These are phyloP conservation scores for Alternaria rosae DNA, from an alignment of 2,329 filamentous ascomycete genomes.

Conservation along the genomic window DNA sequence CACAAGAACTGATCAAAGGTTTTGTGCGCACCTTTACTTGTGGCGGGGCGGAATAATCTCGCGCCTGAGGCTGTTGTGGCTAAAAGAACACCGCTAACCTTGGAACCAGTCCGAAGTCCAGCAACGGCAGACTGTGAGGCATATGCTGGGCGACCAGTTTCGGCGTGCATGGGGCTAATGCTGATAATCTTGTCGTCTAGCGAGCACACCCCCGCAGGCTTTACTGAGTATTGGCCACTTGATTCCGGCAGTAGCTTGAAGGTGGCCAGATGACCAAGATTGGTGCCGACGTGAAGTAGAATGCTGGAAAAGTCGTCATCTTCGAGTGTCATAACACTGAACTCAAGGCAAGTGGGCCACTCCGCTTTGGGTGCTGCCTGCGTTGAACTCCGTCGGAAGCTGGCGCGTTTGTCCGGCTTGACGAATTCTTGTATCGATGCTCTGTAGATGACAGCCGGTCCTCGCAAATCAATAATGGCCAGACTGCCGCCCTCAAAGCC, in stretches of 20 bases:
- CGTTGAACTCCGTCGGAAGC: slow-evolving; percentile 67
- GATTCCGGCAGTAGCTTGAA: slow-evolving; percentile 85
- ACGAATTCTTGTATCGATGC: slow-evolving; percentile 75
- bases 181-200: slow-evolving; percentile 75
- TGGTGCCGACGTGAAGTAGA: slow-evolving; percentile 89
- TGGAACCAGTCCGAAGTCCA: slow-evolving; percentile 74
- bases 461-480: slow-evolving; percentile 85
- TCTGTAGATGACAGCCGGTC: slow-evolving; percentile 82
- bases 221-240: slow-evolving; percentile 73
- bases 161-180: slow-evolving; percentile 79
- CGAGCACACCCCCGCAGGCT: slow-evolving; percentile 71
- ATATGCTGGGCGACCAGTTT: slow-evolving; percentile 75
- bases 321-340: slow-evolving; percentile 88
- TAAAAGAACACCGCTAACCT: slow-evolving; percentile 81
- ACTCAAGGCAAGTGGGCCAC: slow-evolving; percentile 83
- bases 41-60: slow-evolving; percentile 87
- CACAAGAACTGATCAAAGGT: slow-evolving; percentile 85
- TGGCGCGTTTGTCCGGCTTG: slow-evolving; percentile 77
- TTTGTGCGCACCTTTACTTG: slow-evolving; percentile 88
- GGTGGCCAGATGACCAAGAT: slow-evolving; percentile 80
- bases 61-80: slow-evolving; percentile 76
- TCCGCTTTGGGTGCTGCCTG: slow-evolving; percentile 63
- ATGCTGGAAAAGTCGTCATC: slow-evolving; percentile 97
- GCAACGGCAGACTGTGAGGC: slow-evolving; percentile 79
- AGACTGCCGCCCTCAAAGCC: slow-evolving; percentile 85